phyloP scores from a whole-genome alignment of 2,329 filamentous ascomycete species.

The Periconia sp. region DNA sequence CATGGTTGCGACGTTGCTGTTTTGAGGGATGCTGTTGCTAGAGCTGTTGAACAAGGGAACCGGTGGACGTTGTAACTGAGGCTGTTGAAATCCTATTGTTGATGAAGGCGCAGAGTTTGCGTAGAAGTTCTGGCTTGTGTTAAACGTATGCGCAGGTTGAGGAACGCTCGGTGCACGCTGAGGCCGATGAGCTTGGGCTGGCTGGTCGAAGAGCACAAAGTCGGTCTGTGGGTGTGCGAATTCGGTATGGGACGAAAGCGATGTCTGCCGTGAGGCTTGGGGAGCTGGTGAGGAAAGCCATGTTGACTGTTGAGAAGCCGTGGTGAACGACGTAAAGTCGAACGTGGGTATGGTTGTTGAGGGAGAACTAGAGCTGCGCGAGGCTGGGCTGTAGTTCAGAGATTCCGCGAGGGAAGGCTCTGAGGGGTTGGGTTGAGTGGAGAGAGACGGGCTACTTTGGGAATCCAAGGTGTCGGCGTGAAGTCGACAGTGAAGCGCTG shows the following conservation, averaged over 20 bases:
- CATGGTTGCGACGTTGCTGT: slow-evolving; percentile 43
- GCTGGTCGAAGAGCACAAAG: slow-evolving; percentile 76
- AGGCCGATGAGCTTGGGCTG: slow-evolving; percentile 50
- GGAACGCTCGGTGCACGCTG: slow-evolving; percentile 59
- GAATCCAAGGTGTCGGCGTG: slow-evolving; percentile 40
- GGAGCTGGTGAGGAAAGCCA: slow-evolving; percentile 74
- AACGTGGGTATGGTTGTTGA: slow-evolving; percentile 66
- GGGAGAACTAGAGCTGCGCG: slow-evolving; percentile 62
- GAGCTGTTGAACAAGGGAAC: slow-evolving; percentile 73
- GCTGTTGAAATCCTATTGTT: slow-evolving; percentile 62
- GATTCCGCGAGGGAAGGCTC: slow-evolving; percentile 50
- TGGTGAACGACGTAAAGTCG: slow-evolving; percentile 80
- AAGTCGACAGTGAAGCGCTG: slow-evolving; percentile 30
- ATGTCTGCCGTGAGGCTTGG: slow-evolving; percentile 58
- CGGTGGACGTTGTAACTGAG: slow-evolving; percentile 66
- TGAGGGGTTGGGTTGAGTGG: slow-evolving; percentile 39
- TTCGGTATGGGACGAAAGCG: slow-evolving; percentile 49
- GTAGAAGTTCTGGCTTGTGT: slow-evolving; percentile 67
- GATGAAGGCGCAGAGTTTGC: slow-evolving; percentile 70
- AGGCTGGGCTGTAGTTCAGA: slow-evolving; percentile 72
- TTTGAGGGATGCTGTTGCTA: slow-evolving; percentile 60
- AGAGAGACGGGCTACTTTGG: slow-evolving; percentile 25
- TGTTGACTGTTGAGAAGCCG: slow-evolving; percentile 76
- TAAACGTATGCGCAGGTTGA: slow-evolving; percentile 65
- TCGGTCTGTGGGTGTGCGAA: slow-evolving; percentile 65